Conservation (phyloP, 1,139 yeast species). For the Pichia sp. region DNA sequence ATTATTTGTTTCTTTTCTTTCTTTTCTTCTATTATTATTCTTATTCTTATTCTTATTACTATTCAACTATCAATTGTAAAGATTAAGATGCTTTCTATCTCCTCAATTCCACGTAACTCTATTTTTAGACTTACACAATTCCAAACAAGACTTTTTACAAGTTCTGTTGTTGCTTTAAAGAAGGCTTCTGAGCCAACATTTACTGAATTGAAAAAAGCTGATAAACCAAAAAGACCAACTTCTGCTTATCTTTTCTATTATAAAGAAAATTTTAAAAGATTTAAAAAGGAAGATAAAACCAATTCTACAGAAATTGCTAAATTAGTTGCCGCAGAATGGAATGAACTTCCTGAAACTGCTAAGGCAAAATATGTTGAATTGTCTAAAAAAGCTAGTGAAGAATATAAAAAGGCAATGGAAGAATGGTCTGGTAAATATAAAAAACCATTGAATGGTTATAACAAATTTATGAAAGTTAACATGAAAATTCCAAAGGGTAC, state of each 20-base stretch:
- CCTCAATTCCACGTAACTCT: conserved; percentile 1
- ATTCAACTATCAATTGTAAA: background rate
- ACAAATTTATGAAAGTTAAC: conserved; percentile 18
- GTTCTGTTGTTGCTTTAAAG: conserved; percentile 4
- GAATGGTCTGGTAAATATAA: conserved; percentile 24
- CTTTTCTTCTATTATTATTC: too few relatives aligned
- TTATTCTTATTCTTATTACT: too few relatives aligned
- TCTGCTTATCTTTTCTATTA: conserved; percentile 19
- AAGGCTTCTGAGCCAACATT: conserved; percentile 6
- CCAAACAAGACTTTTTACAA: conserved; percentile 4
- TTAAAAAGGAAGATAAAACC: conserved; percentile 1
- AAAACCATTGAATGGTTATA: conserved; percentile 20
- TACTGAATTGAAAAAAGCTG: conserved; percentile 12
- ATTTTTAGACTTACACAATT: background rate
- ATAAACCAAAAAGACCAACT: conserved; percentile 23
- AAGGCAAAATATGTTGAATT: conserved; percentile 14
- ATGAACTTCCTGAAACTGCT: conserved; percentile 11
- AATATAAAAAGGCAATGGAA: conserved; percentile 14
- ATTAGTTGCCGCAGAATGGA: conserved; percentile 20
- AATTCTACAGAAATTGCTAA: conserved; percentile 1
- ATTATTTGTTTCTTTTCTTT: too few relatives aligned
- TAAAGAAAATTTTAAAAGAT: conserved; percentile 16
- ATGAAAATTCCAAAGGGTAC: conserved; percentile 10
- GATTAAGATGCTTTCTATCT: conserved; percentile 1
- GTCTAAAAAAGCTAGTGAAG: conserved; percentile 5